These are phyloP conservation scores for Lyophyllum semitale DNA, from an alignment of 768 basidiomycete species.

Conservation along the genomic window DNA sequence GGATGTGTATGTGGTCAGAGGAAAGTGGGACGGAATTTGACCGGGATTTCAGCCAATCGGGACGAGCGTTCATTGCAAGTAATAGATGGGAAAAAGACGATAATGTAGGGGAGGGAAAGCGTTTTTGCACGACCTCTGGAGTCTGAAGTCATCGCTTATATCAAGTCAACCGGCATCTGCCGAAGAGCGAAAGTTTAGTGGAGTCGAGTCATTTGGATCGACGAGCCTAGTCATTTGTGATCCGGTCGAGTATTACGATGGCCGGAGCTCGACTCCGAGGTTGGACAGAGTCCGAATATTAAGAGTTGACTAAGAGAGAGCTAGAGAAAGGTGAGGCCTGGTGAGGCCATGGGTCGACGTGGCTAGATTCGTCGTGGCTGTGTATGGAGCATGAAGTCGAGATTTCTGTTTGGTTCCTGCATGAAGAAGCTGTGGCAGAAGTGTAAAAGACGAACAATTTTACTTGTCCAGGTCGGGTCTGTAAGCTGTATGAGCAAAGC, in stretches of 20 bases:
- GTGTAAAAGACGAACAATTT: too few relatives aligned
- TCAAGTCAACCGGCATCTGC: not conserved
- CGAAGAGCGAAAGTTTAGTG: not conserved
- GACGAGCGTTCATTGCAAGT: conserved; percentile 5
- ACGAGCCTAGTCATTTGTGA: conserved; percentile 2
- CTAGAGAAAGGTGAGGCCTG: not conserved
- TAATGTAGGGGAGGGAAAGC: not conserved
- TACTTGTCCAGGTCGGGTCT: too few relatives aligned
- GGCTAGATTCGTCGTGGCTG: not conserved
- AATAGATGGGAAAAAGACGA: not conserved
- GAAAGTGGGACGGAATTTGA: conserved; percentile 9
- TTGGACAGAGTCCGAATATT: too few relatives aligned
- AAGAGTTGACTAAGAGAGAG: too few relatives aligned
- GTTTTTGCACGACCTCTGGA: not conserved
- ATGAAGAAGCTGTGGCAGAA: not conserved
- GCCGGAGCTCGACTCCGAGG: too few relatives aligned
- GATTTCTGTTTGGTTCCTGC: too few relatives aligned
- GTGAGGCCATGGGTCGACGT: not conserved
- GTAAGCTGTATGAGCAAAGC: too few relatives aligned
- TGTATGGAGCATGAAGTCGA: not conserved
- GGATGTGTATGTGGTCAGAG: conserved; percentile 1
- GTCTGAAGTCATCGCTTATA: not conserved
- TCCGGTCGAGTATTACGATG: too few relatives aligned
- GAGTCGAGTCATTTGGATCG: conserved; percentile 9
- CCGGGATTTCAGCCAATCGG: not conserved